Evolutionary conservation across 2,329 filamentous ascomycete genomes (phyloP).

Genomic region (Cadophora malorum): DNA sequence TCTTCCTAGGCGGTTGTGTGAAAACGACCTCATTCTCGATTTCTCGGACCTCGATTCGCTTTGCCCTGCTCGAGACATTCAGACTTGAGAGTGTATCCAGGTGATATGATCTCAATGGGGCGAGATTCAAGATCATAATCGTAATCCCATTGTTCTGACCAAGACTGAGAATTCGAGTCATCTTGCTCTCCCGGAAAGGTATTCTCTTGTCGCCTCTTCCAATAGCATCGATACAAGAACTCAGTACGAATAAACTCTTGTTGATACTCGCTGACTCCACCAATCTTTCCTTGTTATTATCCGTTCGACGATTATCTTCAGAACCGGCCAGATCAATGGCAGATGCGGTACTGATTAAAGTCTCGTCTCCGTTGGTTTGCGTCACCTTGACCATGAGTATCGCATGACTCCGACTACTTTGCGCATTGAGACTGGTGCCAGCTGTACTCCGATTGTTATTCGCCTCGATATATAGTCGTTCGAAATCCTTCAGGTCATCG

Average conservation of each 20-base stretch:
- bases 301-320: constrained; percentile 92
- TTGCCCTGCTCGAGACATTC: constrained; percentile 93
- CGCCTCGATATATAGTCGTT: constrained; percentile 86
- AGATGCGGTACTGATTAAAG: constrained; percentile 81
- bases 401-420: constrained; percentile 88
- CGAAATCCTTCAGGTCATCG: constrained; percentile 86
- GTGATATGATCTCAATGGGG: constrained; percentile 90
- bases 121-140: constrained; percentile 95
- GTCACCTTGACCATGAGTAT: constrained; percentile 90
- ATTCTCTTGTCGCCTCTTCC: constrained; percentile 77
- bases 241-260: constrained; percentile 93
- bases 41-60: constrained; percentile 94
- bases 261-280: constrained; percentile 98
- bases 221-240: constrained; percentile 95
- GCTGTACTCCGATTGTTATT: constrained; percentile 91
- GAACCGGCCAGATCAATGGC: constrained; percentile 96
- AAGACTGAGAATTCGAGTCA: constrained; percentile 91
- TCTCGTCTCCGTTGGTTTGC: constrained; percentile 72
- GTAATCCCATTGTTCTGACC: constrained; percentile 96
- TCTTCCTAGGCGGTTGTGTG: constrained; percentile 71
- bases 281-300: constrained; percentile 89
- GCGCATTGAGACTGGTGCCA: constrained; percentile 89
- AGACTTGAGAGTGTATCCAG: constrained; percentile 91
- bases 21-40: constrained; percentile 95
- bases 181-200: constrained; percentile 72